Evolutionary conservation across 345 rosid species (phyloP).

Genomic region (Theobroma cacao): DNA sequence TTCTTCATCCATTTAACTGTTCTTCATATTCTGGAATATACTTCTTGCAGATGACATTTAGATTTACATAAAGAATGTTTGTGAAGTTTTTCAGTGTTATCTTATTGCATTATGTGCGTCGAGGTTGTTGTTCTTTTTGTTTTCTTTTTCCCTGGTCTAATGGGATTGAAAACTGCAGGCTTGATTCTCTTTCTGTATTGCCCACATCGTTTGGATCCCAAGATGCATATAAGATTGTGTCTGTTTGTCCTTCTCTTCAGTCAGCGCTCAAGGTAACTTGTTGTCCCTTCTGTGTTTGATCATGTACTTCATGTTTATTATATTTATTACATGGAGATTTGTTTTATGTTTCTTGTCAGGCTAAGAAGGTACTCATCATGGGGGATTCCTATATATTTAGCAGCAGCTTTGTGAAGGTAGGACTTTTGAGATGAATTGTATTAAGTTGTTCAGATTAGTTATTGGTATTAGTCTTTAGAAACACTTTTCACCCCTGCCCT

Average conservation of each 20-base stretch:
- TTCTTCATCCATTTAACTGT: background rate
- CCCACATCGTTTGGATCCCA: slow-evolving; percentile 63
- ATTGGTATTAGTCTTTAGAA: background rate
- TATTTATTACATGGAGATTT: slow-evolving; percentile 7
- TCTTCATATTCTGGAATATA: background rate
- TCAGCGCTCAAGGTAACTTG: slow-evolving; percentile 71
- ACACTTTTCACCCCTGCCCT: background rate
- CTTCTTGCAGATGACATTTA: background rate
- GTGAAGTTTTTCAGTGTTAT: background rate
- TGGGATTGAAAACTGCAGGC: slow-evolving; percentile 55
- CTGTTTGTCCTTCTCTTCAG: slow-evolving; percentile 70
- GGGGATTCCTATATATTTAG: slow-evolving; percentile 77
- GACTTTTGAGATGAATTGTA: background rate
- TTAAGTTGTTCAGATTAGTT: slow-evolving; percentile 5
- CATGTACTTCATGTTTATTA: background rate
- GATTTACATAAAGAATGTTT: background rate
- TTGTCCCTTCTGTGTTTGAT: background rate
- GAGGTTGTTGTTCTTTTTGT: background rate
- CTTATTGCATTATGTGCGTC: background rate
- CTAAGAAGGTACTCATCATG: slow-evolving; percentile 62
- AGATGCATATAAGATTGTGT: slow-evolving; percentile 78
- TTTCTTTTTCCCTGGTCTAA: slow-evolving; percentile 21
- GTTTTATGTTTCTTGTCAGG: slow-evolving; percentile 42
- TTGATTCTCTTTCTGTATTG: slow-evolving; percentile 80
- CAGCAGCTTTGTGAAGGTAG: slow-evolving; percentile 79